These are phyloP conservation scores for Ogataea pilisensis DNA, from an alignment of 805 yeast species.

Conservation along the genomic window DNA sequence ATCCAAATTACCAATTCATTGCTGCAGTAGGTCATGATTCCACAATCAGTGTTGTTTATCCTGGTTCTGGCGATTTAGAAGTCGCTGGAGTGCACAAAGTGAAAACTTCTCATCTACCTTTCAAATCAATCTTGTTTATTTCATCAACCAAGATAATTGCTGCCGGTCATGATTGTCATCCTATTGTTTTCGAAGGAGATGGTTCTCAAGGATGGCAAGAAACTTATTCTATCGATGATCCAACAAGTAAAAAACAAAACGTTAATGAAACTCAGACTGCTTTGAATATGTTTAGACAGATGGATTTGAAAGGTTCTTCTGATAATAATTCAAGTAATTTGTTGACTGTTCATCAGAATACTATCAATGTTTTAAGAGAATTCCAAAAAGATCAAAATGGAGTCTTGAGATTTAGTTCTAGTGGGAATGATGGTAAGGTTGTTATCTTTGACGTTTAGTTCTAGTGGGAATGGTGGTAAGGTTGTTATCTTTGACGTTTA, in stretches of 20 bases:
- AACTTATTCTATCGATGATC: slow-evolving; percentile 61
- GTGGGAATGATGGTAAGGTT: slow-evolving; percentile 89
- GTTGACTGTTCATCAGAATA: slow-evolving; percentile 85
- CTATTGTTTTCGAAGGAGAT: slow-evolving; percentile 75
- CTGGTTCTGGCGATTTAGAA: slow-evolving; percentile 58
- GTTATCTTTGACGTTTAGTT: slow-evolving; percentile 61
- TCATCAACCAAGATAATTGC: slow-evolving; percentile 66
- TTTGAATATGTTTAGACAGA: slow-evolving; percentile 88
- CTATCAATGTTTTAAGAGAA: slow-evolving; percentile 65
- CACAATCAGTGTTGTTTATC: slow-evolving; percentile 74
- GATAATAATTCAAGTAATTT: slow-evolving; percentile 44
- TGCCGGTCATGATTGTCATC: slow-evolving; percentile 92
- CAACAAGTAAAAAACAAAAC: slow-evolving; percentile 36
- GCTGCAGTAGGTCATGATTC: slow-evolving; percentile 88
- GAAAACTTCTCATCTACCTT: slow-evolving; percentile 72
- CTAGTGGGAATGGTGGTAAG: no score
- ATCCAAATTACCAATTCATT: slow-evolving; percentile 71
- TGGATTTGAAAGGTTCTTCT: slow-evolving; percentile 88
- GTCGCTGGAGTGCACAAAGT: slow-evolving; percentile 46
- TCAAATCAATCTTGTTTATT: slow-evolving; percentile 68
- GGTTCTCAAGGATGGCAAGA: slow-evolving; percentile 58
- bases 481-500: no score
- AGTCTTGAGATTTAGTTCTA: slow-evolving; percentile 60
- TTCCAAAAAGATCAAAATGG: slow-evolving; percentile 43
- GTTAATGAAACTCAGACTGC: slow-evolving; percentile 71